A percentile compares a stretch with the other conserved stretches of the same genome.
Conservation (phyloP, 2,329 filamentous ascomycete genomes). For the Capronia epimyces region DNA sequence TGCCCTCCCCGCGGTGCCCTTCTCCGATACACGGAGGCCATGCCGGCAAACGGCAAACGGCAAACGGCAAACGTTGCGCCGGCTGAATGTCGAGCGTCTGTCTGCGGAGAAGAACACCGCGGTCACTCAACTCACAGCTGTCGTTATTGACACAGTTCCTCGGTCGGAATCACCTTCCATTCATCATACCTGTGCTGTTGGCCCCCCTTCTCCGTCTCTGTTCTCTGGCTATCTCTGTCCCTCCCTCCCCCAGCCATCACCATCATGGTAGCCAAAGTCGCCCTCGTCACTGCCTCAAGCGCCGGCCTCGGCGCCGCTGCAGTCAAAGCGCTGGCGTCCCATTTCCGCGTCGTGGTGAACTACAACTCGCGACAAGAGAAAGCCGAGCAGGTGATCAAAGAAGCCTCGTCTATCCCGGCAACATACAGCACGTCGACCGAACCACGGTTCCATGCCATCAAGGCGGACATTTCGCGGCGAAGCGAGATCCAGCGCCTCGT, state of each 20-base stretch:
- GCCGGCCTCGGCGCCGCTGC: slow-evolving; percentile 29
- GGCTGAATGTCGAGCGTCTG: not conserved
- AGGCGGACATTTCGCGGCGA: slow-evolving; percentile 26
- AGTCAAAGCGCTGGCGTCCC: slow-evolving; percentile 26
- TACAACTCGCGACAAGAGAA: slow-evolving; percentile 28
- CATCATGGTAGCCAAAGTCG: slow-evolving; percentile 26
- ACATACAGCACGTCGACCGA: slow-evolving; percentile 1
- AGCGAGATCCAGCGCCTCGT: slow-evolving; percentile 37
- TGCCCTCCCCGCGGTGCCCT: not conserved
- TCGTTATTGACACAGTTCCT: too few species aligned
- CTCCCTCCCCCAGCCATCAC: not conserved
- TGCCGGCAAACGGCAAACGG: too few species aligned
- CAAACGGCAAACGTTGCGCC: not conserved
- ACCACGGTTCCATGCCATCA: slow-evolving; percentile 28
- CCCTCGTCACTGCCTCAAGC: slow-evolving; percentile 28
- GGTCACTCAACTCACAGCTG: too few species aligned
- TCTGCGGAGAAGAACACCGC: not conserved
- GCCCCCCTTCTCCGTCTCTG: not conserved
- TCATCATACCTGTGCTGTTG: too few species aligned
- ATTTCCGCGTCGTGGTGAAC: slow-evolving; percentile 30
- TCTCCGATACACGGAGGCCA: not conserved
- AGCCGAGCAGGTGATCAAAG: slow-evolving; percentile 26
- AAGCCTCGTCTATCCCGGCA: slow-evolving; percentile 23
- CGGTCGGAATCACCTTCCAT: not conserved
- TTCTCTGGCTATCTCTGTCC: not conserved